A percentile compares a stretch with the other conserved stretches of the same genome.
Conservation (phyloP, 176 grass and related monocot species). For the Avena eriantha region DNA sequence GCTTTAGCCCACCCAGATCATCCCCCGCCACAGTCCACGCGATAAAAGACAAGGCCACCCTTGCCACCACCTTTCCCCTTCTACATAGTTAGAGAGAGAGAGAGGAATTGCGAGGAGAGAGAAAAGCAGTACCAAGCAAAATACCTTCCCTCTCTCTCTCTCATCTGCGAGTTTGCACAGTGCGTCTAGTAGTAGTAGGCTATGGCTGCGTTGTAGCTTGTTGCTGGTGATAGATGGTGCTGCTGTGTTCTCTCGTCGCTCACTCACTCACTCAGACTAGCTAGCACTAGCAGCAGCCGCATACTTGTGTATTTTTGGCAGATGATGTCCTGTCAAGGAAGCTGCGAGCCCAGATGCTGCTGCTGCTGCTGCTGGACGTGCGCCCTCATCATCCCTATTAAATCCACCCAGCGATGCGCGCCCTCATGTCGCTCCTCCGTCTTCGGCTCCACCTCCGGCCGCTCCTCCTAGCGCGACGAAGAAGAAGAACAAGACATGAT, state of each 20-base stretch:
- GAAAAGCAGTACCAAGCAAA: constrained; percentile 4
- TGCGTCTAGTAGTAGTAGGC: constrained; percentile 59
- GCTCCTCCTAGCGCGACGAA: background rate
- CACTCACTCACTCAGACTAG: constrained; percentile 50
- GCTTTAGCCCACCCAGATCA: constrained; percentile 12
- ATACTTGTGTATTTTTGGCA: constrained; percentile 81
- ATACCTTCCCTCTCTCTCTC: constrained; percentile 32
- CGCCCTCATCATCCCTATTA: constrained; percentile 59
- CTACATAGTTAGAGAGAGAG: constrained; percentile 28
- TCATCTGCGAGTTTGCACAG: constrained; percentile 57
- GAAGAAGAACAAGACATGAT: constrained; percentile 62
- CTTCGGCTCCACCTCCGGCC: constrained; percentile 35
- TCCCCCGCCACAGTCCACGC: constrained; percentile 57
- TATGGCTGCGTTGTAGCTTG: constrained; percentile 46
- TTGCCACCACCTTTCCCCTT: constrained; percentile 46
- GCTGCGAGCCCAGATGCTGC: constrained; percentile 75
- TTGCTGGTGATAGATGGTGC: constrained; percentile 10
- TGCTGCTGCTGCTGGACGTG: background rate
- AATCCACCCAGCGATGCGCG: constrained; percentile 52
- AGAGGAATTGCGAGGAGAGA: background rate
- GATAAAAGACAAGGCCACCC: constrained; percentile 52
- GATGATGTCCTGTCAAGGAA: constrained; percentile 99
- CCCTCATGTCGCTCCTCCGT: constrained; percentile 33
- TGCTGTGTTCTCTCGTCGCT: constrained; percentile 23
- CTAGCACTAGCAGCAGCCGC: constrained; percentile 34